Base-by-base conservation (phyloP, 495 filamentous ascomycete species). In the Hypoxylon lienhwacheense region DNA sequence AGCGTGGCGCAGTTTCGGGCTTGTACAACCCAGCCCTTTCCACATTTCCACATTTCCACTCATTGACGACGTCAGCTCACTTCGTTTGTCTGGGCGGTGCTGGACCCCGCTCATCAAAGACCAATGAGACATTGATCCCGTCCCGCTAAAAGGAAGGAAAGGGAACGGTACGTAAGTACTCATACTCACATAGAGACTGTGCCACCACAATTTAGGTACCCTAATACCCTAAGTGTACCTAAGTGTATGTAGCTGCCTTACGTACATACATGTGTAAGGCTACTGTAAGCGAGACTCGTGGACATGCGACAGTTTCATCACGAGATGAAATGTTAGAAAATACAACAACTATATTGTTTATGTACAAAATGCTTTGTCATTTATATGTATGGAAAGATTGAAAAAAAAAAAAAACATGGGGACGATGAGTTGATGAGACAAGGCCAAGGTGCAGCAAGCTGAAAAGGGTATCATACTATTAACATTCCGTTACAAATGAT, bases 1-100 rank as follows among this genome's bases (percentile, higher is more conserved):
- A 51, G 57, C 57, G 57, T 61, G 57, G 57, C 57, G 57, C 57
- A 61, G 57, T 46, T 61, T 50, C 39, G 29, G 35, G 37, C 48
- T 43, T 41, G 21, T 21, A 41, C 21, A 43, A 33, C 44, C 56
- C 35, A 55, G 51, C 51, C 51, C 57, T 60, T 52, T 31, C 57
- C 1, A 10, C 7, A 22, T 25, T 49, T 17, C 34, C 24, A 49
- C 29, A 16, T 22, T 16, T 11, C 22, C 29, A 2, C 24, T 35
- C 36, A 41, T 36, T 50, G n/a, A n/a, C 53, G 51, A 61, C 57
- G 57, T 61, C 57, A 61, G 57, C 57, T 40, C 49, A 46, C 34
- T 35, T 41, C 26, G 37, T 44, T 47, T 53, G 55, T 60, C 52
- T 33, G 26, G 33, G 36, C 19, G 17, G 42, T 54, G 46, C 57